These are phyloP conservation scores for Copromyces sp. DNA, from an alignment of 495 filamentous ascomycete genomes.

Conservation along the genomic window DNA sequence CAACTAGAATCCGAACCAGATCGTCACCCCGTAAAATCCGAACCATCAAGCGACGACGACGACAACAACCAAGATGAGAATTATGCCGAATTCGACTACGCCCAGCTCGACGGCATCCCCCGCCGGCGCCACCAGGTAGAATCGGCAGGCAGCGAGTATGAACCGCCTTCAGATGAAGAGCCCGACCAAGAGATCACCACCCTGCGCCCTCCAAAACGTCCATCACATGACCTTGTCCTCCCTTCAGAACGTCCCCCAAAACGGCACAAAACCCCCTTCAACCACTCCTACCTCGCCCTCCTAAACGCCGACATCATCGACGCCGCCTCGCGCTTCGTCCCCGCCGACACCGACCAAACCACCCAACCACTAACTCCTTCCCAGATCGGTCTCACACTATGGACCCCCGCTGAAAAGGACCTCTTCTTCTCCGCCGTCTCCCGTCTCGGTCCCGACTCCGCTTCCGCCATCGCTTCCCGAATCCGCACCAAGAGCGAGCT, in stretches of 20 bases:
- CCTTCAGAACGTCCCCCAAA: conserved; percentile 18
- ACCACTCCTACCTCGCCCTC: conserved; percentile 46
- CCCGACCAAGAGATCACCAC: background rate
- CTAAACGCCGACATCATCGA: conserved; percentile 47
- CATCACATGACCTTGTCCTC: background rate
- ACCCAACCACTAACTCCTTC: conserved; percentile 19
- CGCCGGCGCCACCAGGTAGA: background rate
- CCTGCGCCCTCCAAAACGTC: background rate
- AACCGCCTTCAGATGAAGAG: background rate
- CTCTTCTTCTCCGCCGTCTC: conserved; percentile 55
- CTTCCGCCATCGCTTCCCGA: conserved; percentile 47
- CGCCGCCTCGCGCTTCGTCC: conserved; percentile 20
- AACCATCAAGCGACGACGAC: background rate
- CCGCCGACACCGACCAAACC: conserved; percentile 3
- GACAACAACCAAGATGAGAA: background rate
- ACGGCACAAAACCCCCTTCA: conserved; percentile 31
- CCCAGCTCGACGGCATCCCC: background rate
- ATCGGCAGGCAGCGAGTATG: background rate
- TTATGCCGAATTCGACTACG: background rate
- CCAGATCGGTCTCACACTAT: conserved; percentile 57
- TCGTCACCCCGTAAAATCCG: background rate
- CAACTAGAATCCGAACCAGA: background rate
- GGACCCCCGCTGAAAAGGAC: conserved; percentile 61
- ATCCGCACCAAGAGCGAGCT: conserved; percentile 63
- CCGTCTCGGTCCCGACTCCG: conserved; percentile 50